phyloP scores from a whole-genome alignment of 2,329 filamentous ascomycete species.

The Metarhizium guizhouense region DNA sequence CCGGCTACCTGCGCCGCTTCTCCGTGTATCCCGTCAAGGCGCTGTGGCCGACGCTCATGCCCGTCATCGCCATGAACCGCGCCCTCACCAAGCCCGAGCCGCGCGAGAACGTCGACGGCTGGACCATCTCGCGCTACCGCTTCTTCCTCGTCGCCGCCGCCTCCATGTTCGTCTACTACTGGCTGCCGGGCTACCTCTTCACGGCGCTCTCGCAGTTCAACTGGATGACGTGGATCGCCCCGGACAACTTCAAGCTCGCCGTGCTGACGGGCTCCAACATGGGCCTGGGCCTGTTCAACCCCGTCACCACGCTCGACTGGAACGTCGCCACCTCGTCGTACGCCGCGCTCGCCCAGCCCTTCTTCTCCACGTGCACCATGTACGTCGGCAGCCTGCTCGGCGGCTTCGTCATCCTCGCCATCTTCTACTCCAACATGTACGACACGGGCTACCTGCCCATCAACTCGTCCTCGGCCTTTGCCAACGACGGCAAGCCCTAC shows the following conservation, averaged over 20 bases:
- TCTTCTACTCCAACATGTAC: constrained; percentile 35
- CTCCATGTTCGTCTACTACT: constrained; percentile 43
- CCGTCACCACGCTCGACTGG: constrained; percentile 30
- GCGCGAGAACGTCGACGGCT: constrained; percentile 18
- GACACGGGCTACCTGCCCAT: constrained; percentile 36
- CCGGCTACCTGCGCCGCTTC: constrained; percentile 40
- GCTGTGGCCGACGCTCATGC: constrained; percentile 42
- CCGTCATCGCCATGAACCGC: constrained; percentile 37
- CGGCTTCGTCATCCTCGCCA: constrained; percentile 28
- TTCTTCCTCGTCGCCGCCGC: constrained; percentile 35
- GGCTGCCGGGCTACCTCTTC: constrained; percentile 43
- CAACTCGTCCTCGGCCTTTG: constrained; percentile 33
- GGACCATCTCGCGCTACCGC: constrained; percentile 32
- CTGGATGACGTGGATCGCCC: constrained; percentile 48
- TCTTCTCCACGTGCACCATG: constrained; percentile 29
- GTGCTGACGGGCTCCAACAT: constrained; percentile 32
- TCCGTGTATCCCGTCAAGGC: constrained; percentile 41
- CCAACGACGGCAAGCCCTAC: constrained; percentile 31
- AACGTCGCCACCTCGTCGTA: constrained; percentile 29
- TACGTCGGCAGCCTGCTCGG: constrained; percentile 25
- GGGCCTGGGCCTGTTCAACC: constrained; percentile 29
- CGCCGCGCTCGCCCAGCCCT: constrained; percentile 26
- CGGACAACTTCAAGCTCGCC: constrained; percentile 29
- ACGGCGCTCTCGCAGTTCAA: constrained; percentile 38
- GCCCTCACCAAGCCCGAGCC: constrained; percentile 28